Evolutionary conservation across 108 stramenopile genomes (phyloP).

Genomic region (Nitzschia putrida): DNA sequence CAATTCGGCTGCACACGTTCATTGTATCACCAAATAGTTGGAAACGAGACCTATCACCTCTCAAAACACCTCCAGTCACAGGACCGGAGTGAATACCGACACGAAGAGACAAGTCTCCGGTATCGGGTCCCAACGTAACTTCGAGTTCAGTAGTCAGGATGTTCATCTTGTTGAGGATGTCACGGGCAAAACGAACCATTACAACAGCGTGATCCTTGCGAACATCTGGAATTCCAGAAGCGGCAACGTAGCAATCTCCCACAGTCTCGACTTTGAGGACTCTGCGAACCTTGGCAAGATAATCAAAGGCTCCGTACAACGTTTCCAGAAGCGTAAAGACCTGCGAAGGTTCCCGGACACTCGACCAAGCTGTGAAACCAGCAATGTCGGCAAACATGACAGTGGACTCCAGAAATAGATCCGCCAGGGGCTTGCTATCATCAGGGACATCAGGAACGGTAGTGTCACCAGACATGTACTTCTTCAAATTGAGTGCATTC

Average conservation of each 20-base stretch:
- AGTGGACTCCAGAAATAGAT: too few species aligned
- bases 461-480: too few species aligned
- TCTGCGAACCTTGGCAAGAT: constrained; percentile 30
- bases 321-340: constrained; percentile 35
- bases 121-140: constrained; percentile 11
- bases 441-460: too few species aligned
- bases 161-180: constrained; percentile 7
- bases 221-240: constrained; percentile 12
- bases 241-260: constrained; percentile 22
- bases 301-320: constrained; percentile 58
- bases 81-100: neutral
- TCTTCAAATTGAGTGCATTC: too few species aligned
- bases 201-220: constrained; percentile 18
- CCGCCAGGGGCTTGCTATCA: too few species aligned
- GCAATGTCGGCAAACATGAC: too few species aligned
- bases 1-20: constrained; percentile 5
- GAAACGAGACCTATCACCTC: constrained; percentile 7
- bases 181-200: constrained; percentile 8
- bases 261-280: constrained; percentile 11
- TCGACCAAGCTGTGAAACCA: too few species aligned
- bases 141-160: neutral
- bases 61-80: neutral
- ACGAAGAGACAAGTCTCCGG: constrained; percentile 13
- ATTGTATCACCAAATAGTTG: constrained; percentile 8
- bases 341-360: too few species aligned